Base-by-base conservation (phyloP, 2,329 filamentous ascomycete genomes). In the Samsoniella hepiali region DNA sequence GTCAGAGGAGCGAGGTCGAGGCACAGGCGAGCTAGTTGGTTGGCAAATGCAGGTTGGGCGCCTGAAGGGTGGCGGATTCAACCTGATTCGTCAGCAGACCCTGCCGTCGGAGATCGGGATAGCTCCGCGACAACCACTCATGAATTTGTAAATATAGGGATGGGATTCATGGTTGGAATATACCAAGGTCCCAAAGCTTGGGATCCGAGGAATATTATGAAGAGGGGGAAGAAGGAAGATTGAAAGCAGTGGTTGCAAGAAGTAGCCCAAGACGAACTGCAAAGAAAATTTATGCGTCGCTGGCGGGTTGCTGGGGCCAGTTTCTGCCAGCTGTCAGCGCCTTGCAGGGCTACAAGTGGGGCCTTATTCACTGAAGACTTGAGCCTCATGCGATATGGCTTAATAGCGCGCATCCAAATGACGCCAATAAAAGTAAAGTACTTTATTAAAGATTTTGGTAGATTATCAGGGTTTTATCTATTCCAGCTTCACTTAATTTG, bases 81-180 rank as follows among this genome's bases (percentile, higher is more conserved):
- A 38, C 44, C 27, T 63, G 62, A 63, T 63, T 63, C 62, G 62
- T 63, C 62, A 63, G 62, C 62, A 63, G 45, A 42, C 31, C 47
- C 27, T 47, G 51, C 53, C 53, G 44, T 53, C 62, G 62, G 62
- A 63, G 62, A 63, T 58, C 62, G 62, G 61, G 62, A 54, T 63
- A 63, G 54, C 62, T 58, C 62, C 62, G 62, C 59, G 59, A 62
- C 51, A 56, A 49, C 38, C 49, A 54, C 50, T 56, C 59, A 62
- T 56, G 51, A 49, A 55, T 40, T 27, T 38, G 58, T 38, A n/a
- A 22, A n/a, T n/a, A 3, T 5, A 47, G 49, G 15, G 15, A 38
- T 22, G 31, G 22, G n/a, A 40, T 29, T 62, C 59, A 62, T 62
- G 42, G 6, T 55, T 56, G 51, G 34, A 17, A 56, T 31, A 22